Conservation (phyloP, 2,329 filamentous ascomycete species). For the Trichoderma sp. region DNA sequence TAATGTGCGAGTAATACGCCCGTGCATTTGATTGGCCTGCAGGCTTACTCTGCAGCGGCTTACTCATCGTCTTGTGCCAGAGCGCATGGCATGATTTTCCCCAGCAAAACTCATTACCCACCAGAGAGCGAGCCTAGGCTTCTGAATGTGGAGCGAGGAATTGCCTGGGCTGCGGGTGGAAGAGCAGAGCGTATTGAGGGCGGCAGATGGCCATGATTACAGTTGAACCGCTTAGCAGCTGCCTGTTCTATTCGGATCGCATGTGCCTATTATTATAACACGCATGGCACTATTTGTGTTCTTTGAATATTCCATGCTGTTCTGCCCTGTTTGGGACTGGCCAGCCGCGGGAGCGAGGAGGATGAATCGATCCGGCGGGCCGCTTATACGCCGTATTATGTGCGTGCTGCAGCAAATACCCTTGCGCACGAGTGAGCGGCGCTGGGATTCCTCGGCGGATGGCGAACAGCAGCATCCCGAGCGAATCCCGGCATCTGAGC, state of each 20-base stretch:
- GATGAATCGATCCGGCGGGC: background rate
- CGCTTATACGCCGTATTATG: background rate
- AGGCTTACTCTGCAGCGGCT: background rate
- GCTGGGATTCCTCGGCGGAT: background rate
- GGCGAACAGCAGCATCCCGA: constrained; percentile 7
- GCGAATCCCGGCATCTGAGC: constrained; percentile 4
- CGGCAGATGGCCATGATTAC: background rate
- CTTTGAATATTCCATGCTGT: background rate
- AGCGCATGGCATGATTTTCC: background rate
- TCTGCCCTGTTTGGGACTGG: background rate
- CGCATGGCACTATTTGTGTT: no score
- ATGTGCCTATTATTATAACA: no score
- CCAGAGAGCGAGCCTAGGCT: background rate
- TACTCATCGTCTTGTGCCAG: background rate
- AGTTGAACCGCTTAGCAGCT: background rate
- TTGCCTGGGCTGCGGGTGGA: background rate
- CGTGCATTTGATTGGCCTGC: background rate
- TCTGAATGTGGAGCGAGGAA: background rate
- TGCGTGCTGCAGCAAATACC: background rate
- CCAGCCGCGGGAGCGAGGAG: background rate
- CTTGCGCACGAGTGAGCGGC: background rate
- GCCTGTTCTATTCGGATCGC: no score
- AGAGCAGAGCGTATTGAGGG: background rate
- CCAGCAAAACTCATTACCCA: background rate
- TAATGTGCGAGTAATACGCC: background rate